Percentiles rank a stretch among this genome's conserved stretches.
Evolutionary conservation across 768 basidiomycete species (phyloP).

Genomic region (Boletus pseudopeckii): DNA sequence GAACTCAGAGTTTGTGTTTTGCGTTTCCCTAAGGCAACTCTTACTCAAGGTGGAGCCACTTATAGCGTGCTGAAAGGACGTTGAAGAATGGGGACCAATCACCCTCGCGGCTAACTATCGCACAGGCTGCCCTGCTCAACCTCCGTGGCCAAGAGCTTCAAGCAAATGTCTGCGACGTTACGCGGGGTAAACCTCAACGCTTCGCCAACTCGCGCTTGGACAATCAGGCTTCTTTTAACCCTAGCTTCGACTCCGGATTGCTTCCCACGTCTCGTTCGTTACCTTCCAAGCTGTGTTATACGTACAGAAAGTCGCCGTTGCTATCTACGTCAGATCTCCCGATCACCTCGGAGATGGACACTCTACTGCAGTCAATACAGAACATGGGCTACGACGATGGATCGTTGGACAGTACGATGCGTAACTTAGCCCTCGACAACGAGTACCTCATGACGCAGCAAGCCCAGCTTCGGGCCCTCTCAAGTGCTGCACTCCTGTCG

Average conservation of each 20-base stretch:
- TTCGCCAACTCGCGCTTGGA: slow-evolving; percentile 2
- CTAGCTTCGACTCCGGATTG: neutral
- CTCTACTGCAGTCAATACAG: slow-evolving; percentile 36
- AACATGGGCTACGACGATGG: slow-evolving; percentile 20
- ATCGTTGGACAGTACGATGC: slow-evolving; percentile 10
- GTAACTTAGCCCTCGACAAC: slow-evolving; percentile 11
- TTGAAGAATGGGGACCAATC: slow-evolving; percentile 60
- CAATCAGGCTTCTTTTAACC: slow-evolving; percentile 1
- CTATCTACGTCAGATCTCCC: slow-evolving; percentile 12
- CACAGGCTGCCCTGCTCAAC: slow-evolving; percentile 74
- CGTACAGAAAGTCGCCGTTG: slow-evolving; percentile 16
- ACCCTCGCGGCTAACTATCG: slow-evolving; percentile 67
- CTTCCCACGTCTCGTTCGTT: slow-evolving; percentile 19
- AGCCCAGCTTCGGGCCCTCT: slow-evolving; percentile 21
- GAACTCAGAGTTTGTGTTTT: slow-evolving; percentile 60
- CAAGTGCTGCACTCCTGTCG: slow-evolving; percentile 16
- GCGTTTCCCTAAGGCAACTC: neutral
- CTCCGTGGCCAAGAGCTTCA: slow-evolving; percentile 62
- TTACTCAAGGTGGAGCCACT: slow-evolving; percentile 2
- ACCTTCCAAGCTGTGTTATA: slow-evolving; percentile 19
- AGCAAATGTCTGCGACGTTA: slow-evolving; percentile 4
- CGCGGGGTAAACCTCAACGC: slow-evolving; percentile 11
- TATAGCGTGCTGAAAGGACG: slow-evolving; percentile 59
- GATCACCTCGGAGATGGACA: slow-evolving; percentile 39
- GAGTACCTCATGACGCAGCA: slow-evolving; percentile 20